Conservation (phyloP, 2,329 filamentous ascomycete genomes). For the Coniochaeta pulveracea region DNA sequence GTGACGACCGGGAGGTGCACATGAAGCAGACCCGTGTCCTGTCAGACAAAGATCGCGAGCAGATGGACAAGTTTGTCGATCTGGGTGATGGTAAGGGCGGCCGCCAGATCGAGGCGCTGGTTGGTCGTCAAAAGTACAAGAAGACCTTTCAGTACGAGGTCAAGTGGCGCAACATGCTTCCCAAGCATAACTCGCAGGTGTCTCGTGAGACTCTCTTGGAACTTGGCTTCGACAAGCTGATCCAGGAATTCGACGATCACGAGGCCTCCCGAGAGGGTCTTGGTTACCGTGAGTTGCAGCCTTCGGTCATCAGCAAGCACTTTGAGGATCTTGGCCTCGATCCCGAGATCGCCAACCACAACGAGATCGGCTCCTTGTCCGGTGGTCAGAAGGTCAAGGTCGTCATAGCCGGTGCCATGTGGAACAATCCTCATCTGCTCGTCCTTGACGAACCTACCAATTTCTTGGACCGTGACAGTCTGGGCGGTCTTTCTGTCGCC, state of each 20-base stretch:
- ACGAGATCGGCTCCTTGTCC: conserved; percentile 89
- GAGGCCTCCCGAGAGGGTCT: conserved; percentile 97
- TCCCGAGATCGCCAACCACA: conserved; percentile 97
- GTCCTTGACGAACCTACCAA: conserved; percentile 98
- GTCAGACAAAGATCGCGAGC: conserved; percentile 71
- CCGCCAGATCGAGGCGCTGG: conserved; percentile 73
- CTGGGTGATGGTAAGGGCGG: conserved; percentile 70
- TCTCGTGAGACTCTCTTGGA: conserved; percentile 84
- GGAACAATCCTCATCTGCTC: conserved; percentile 96
- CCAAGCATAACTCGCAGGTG: conserved; percentile 87
- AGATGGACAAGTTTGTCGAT: conserved; percentile 87
- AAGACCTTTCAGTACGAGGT: conserved; percentile 98
- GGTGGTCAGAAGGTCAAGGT: conserved; percentile 99
- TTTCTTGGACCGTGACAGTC: conserved; percentile 95
- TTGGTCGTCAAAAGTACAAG: conserved; percentile 97
- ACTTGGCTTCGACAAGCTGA: conserved; percentile 80
- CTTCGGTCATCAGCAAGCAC: conserved; percentile 91
- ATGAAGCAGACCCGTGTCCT: conserved; percentile 94
- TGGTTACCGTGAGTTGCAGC: conserved; percentile 86
- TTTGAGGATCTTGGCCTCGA: conserved; percentile 95
- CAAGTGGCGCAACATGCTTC: conserved; percentile 82
- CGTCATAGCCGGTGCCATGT: conserved; percentile 90
- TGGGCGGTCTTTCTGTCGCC: conserved; percentile 92
- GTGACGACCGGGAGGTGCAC: conserved; percentile 91
- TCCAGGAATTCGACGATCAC: conserved; percentile 98